Percentiles rank a stretch among this genome's conserved stretches.
Conservation (phyloP, 139 green algal species). For the Chlamydomonas urium region DNA sequence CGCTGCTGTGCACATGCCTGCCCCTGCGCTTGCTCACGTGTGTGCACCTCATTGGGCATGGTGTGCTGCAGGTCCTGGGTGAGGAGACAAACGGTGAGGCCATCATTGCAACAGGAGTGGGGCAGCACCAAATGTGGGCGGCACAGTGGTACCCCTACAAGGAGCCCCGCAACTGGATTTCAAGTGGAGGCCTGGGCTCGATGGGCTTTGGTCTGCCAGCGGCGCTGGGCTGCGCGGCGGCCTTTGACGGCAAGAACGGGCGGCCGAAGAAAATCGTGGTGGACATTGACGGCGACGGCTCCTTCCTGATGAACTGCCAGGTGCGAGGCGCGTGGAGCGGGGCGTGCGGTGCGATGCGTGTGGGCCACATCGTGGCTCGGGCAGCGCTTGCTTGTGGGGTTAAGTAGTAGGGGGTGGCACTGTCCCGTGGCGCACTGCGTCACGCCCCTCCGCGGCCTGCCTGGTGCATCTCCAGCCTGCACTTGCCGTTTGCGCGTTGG, state of each 20-base stretch:
- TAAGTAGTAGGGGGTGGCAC: background rate
- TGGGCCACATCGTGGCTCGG: background rate
- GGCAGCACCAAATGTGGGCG: conserved; percentile 99
- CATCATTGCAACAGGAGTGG: conserved; percentile 96
- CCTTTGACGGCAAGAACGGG: conserved; percentile 73
- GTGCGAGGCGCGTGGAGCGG: conserved; percentile 13
- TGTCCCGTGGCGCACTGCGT: background rate
- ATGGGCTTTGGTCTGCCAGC: conserved; percentile 98
- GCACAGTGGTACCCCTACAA: conserved; percentile 91
- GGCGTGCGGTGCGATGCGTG: background rate
- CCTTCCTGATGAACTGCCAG: conserved; percentile 96
- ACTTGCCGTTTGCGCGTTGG: no score
- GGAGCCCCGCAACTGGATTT: conserved; percentile 43
- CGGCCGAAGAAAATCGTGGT: conserved; percentile 66
- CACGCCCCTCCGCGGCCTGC: no score
- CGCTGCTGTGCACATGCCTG: no score
- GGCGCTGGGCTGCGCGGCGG: conserved; percentile 85
- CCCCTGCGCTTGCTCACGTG: no score
- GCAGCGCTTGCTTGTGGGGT: background rate
- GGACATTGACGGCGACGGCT: conserved; percentile 98
- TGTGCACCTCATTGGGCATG: no score
- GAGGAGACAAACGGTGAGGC: conserved; percentile 94
- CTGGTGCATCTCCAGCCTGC: no score
- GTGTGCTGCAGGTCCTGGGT: conserved; percentile 64
- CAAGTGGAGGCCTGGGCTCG: conserved; percentile 83